Evolutionary conservation across 805 yeast genomes (phyloP).

Genomic region (Candida piceae): DNA sequence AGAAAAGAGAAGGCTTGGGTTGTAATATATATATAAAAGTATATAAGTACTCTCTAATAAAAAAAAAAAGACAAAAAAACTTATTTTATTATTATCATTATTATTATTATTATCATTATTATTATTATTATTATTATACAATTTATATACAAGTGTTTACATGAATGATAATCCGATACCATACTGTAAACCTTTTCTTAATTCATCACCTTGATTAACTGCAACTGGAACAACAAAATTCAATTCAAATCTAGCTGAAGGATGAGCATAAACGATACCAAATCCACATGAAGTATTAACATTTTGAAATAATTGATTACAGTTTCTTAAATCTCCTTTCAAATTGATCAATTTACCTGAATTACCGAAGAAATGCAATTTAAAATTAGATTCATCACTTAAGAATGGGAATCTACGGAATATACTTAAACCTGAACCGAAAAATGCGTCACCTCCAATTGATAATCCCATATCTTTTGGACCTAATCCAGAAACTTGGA

Average conservation of each 20-base stretch:
- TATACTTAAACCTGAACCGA: slow-evolving; percentile 41
- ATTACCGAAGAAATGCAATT: slow-evolving; percentile 44
- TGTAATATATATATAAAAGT: too few species aligned
- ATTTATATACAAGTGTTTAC: slow-evolving; percentile 26
- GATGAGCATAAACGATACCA: slow-evolving; percentile 50
- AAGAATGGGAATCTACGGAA: slow-evolving; percentile 39
- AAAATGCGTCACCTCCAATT: slow-evolving; percentile 48
- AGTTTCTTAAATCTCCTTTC: slow-evolving; percentile 3
- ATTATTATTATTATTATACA: too few species aligned
- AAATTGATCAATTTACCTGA: slow-evolving; percentile 39
- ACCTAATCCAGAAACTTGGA: slow-evolving; percentile 47
- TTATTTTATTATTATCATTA: too few species aligned
- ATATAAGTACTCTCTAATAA: too few species aligned
- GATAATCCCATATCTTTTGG: slow-evolving; percentile 47
- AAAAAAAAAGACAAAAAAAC: too few species aligned
- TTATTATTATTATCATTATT: too few species aligned
- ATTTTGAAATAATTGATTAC: slow-evolving; percentile 7
- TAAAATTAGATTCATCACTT: slow-evolving; percentile 40
- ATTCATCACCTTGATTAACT: slow-evolving; percentile 39
- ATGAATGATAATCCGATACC: slow-evolving; percentile 57
- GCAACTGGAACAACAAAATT: slow-evolving; percentile 48
- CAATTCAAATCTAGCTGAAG: slow-evolving; percentile 54
- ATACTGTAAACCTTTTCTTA: slow-evolving; percentile 51
- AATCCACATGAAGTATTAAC: slow-evolving; percentile 40
- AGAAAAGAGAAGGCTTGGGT: slow-evolving; percentile 21